Conservation (phyloP, 805 yeast species). For the Torulaspora gathmanii region DNA sequence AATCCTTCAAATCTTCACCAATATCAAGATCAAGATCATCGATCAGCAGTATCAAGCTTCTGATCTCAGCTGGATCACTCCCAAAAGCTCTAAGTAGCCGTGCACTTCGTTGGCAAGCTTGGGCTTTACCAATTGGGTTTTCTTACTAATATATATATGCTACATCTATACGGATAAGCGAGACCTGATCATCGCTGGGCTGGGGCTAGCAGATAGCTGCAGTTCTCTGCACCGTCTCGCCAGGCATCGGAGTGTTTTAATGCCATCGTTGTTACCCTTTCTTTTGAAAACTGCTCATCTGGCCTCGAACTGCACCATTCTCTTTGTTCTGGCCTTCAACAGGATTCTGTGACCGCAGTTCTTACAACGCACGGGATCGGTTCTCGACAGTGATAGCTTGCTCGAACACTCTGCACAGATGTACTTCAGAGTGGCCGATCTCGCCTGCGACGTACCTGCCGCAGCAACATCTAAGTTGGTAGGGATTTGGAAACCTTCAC, state of each 20-base stretch:
- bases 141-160: slow-evolving; percentile 2
- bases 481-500: slow-evolving; percentile 88
- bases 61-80: not conserved
- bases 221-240: too few species aligned
- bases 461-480: slow-evolving; percentile 82
- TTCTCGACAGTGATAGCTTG: slow-evolving; percentile 78
- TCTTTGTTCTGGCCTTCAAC: slow-evolving; percentile 94
- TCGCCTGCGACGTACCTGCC: slow-evolving; percentile 63
- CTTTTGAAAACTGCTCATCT: slow-evolving; percentile 39
- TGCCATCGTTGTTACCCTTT: not conserved
- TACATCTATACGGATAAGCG: slow-evolving; percentile 5
- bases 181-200: not conserved
- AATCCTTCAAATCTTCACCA: not conserved
- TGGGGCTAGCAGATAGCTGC: not conserved
- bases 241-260: too few species aligned
- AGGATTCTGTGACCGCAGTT: slow-evolving; percentile 98
- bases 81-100: too few species aligned
- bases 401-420: slow-evolving; percentile 96
- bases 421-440: slow-evolving; percentile 82
- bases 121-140: not conserved
- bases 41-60: not conserved
- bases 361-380: slow-evolving; percentile 96
- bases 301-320: slow-evolving; percentile 90
- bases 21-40: not conserved
- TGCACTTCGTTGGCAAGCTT: too few species aligned